phyloP scores from a whole-genome alignment of 2,329 filamentous ascomycete species.

The Ophiocordyceps camponoti-floridani region DNA sequence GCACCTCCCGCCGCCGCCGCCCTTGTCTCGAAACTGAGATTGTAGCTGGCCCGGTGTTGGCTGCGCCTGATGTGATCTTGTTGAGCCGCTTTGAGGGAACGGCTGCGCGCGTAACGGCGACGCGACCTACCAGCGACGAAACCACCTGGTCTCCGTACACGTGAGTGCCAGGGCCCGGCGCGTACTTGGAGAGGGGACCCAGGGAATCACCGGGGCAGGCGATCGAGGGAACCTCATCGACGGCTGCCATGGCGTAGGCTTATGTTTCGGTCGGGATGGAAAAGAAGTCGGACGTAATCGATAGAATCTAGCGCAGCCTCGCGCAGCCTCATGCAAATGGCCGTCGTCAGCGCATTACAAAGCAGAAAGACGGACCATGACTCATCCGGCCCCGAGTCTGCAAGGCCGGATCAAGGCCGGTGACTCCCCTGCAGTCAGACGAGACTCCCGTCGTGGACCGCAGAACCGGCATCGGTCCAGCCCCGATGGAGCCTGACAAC shows the following conservation, averaged over 20 bases:
- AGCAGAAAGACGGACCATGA: neutral
- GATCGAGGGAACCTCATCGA: conserved; percentile 25
- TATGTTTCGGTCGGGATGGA: neutral
- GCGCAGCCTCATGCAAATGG: conserved; percentile 1
- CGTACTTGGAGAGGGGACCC: conserved; percentile 46
- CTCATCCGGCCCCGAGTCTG: no score
- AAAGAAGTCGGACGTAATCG: neutral
- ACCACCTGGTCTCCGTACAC: conserved; percentile 57
- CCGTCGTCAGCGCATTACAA: conserved; percentile 1
- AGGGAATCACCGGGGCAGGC: conserved; percentile 72
- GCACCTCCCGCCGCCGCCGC: conserved; percentile 46
- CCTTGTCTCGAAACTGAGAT: conserved; percentile 35
- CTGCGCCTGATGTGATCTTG: conserved; percentile 29
- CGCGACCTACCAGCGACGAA: conserved; percentile 64
- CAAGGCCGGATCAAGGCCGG: no score
- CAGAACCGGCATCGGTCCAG: neutral
- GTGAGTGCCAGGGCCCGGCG: conserved; percentile 70
- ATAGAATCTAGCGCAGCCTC: neutral
- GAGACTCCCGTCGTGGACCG: neutral
- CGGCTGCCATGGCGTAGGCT: conserved; percentile 13
- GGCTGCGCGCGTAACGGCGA: conserved; percentile 33
- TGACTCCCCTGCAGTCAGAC: no score
- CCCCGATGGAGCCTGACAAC: no score
- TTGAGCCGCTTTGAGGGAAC: conserved; percentile 40
- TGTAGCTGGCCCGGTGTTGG: conserved; percentile 26